Percentiles rank a stretch among this genome's conserved stretches.
These are phyloP conservation scores for Talaromyces sp. DNA, from an alignment of 2,329 filamentous ascomycete species.

Conservation along the genomic window DNA sequence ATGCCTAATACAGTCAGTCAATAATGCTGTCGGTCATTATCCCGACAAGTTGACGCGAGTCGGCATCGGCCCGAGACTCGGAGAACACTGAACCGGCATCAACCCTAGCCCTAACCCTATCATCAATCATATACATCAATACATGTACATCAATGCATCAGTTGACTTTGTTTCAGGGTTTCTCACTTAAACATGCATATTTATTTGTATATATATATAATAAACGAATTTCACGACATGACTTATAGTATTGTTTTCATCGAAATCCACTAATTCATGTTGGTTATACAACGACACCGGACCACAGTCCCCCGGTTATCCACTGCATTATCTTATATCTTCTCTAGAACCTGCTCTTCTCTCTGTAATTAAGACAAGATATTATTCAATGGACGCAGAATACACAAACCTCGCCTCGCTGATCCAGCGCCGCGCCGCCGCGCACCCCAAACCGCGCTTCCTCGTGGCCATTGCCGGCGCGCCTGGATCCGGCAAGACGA, in stretches of 20 bases:
- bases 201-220: too few relatives aligned
- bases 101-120: background rate
- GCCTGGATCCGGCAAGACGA: slow-evolving; percentile 32
- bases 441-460: background rate
- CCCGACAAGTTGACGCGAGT: background rate
- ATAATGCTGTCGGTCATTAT: too few relatives aligned
- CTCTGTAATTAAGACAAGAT: background rate
- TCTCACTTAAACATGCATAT: too few relatives aligned
- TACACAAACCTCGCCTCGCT: background rate
- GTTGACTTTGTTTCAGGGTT: too few relatives aligned
- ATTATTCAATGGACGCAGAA: slow-evolving; percentile 1
- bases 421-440: background rate
- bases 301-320: background rate
- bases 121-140: background rate
- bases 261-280: background rate
- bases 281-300: background rate
- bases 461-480: slow-evolving; percentile 22
- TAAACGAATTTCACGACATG: too few relatives aligned
- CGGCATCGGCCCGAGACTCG: background rate
- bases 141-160: background rate
- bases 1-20: too few relatives aligned
- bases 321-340: background rate
- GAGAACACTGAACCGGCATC: background rate
- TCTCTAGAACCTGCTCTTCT: background rate
- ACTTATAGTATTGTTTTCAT: background rate